Percentiles rank a stretch among this genome's conserved stretches.
phyloP scores from a whole-genome alignment of 805 yeast genomes.

The Candida pseudofarinosa region DNA sequence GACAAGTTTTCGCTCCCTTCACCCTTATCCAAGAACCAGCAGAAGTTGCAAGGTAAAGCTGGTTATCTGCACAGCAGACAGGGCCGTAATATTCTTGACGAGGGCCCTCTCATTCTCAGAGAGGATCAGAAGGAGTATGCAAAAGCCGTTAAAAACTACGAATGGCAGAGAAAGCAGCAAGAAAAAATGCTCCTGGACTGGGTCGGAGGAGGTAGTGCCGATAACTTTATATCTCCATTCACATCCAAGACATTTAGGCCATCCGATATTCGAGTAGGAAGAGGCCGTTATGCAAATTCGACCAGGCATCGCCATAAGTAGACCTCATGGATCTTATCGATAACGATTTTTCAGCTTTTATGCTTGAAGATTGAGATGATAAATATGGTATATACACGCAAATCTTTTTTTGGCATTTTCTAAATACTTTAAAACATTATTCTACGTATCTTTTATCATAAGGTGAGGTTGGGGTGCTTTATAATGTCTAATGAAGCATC shows the following conservation, averaged over 20 bases:
- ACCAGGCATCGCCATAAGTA: constrained; percentile 30
- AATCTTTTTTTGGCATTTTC: background rate
- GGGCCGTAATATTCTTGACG: constrained; percentile 46
- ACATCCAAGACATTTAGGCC: constrained; percentile 38
- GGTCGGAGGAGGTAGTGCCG: constrained; percentile 93
- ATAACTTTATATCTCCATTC: constrained; percentile 86
- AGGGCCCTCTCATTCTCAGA: constrained; percentile 57
- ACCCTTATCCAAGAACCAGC: constrained; percentile 79
- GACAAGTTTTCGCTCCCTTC: constrained; percentile 75
- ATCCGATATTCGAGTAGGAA: constrained; percentile 76
- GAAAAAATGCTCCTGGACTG: constrained; percentile 84
- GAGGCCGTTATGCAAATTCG: constrained; percentile 77
- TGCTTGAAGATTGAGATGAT: no score
- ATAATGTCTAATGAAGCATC: constrained; percentile 11
- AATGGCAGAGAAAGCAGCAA: constrained; percentile 80
- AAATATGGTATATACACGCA: background rate
- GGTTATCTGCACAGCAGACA: constrained; percentile 72
- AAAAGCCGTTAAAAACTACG: constrained; percentile 80
- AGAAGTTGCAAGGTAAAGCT: constrained; percentile 69
- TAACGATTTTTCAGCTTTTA: no score
- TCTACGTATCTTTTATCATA: background rate
- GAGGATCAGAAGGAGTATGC: constrained; percentile 95
- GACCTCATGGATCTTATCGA: no score
- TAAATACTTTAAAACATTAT: background rate
- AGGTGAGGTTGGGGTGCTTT: background rate